Conservation (phyloP, 164 flowering plant species). For the Dillenia turbinata region DNA sequence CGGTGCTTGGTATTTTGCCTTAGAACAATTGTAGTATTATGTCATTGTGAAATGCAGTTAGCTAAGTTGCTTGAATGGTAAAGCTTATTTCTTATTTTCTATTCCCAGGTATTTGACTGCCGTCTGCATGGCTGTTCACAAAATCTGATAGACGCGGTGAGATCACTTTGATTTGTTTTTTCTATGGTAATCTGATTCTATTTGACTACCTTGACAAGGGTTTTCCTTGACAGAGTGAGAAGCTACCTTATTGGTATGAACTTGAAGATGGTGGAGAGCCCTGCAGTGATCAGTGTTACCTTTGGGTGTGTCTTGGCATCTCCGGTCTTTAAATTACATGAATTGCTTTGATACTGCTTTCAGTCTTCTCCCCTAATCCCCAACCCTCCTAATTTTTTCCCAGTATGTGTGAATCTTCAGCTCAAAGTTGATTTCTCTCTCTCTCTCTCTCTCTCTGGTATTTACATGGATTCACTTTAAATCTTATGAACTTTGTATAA, state of each 20-base stretch:
- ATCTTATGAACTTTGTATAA: too few species aligned
- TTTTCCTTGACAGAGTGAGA: constrained; percentile 65
- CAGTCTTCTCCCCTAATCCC: too few species aligned
- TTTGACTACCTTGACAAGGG: constrained; percentile 7
- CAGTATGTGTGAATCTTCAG: too few species aligned
- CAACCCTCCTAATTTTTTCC: too few species aligned
- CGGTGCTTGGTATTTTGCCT: constrained; percentile 80
- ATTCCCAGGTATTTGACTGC: constrained; percentile 81
- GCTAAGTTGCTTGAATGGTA: constrained; percentile 1
- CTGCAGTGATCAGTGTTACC: constrained; percentile 82
- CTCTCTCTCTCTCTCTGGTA: too few species aligned
- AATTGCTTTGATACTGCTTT: too few species aligned
- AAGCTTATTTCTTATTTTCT: constrained; percentile 12
- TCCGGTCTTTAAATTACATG: too few species aligned
- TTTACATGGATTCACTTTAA: too few species aligned
- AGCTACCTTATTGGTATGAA: constrained; percentile 46
- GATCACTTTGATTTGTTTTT: constrained; percentile 14
- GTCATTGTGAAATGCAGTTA: constrained; percentile 2
- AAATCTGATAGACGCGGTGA: constrained; percentile 64
- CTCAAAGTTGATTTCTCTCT: too few species aligned
- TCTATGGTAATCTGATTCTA: constrained; percentile 2
- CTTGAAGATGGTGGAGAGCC: constrained; percentile 71
- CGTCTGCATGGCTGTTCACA: constrained; percentile 98
- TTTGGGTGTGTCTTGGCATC: constrained; percentile 38
- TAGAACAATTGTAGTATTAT: neutral